Evolutionary conservation across 768 basidiomycete genomes (phyloP).

Genomic region (Cystofilobasidium macerans): DNA sequence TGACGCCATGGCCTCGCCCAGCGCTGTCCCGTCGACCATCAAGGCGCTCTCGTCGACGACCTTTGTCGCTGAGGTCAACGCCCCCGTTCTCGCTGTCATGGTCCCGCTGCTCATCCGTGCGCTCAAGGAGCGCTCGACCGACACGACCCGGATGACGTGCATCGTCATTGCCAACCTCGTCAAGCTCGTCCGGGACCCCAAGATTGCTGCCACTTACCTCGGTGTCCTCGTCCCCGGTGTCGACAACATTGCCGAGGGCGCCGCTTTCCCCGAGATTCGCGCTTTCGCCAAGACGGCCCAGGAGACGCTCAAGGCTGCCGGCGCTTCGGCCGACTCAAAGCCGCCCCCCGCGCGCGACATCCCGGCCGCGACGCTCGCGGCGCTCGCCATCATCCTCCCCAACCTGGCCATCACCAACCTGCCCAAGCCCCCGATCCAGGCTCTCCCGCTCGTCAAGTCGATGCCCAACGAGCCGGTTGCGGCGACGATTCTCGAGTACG

Average conservation of each 20-base stretch:
- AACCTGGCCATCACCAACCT: constrained; percentile 46
- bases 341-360: constrained; percentile 63
- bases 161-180: constrained; percentile 93
- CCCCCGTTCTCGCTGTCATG: constrained; percentile 90
- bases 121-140: constrained; percentile 89
- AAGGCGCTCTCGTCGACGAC: constrained; percentile 90
- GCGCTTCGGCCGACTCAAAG: constrained; percentile 56
- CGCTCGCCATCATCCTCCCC: constrained; percentile 49
- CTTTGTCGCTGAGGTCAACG: constrained; percentile 92
- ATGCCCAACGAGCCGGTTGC: constrained; percentile 49
- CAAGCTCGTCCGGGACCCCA: constrained; percentile 87
- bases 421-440: constrained; percentile 39
- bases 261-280: constrained; percentile 93
- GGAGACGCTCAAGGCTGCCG: constrained; percentile 66
- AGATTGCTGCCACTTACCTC: constrained; percentile 77
- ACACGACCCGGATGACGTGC: constrained; percentile 85
- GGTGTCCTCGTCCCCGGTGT: constrained; percentile 80
- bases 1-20: constrained; percentile 75
- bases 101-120: constrained; percentile 83
- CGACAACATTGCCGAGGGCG: constrained; percentile 73
- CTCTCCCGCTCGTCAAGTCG: constrained; percentile 45
- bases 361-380: constrained; percentile 51
- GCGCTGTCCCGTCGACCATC: constrained; percentile 76
- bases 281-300: constrained; percentile 81
- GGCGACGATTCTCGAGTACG: constrained; percentile 55